A percentile compares a stretch with the other conserved stretches of the same genome.
phyloP scores from a whole-genome alignment of 1,284 basidiomycete species.

The Schizophyllum commune region DNA sequence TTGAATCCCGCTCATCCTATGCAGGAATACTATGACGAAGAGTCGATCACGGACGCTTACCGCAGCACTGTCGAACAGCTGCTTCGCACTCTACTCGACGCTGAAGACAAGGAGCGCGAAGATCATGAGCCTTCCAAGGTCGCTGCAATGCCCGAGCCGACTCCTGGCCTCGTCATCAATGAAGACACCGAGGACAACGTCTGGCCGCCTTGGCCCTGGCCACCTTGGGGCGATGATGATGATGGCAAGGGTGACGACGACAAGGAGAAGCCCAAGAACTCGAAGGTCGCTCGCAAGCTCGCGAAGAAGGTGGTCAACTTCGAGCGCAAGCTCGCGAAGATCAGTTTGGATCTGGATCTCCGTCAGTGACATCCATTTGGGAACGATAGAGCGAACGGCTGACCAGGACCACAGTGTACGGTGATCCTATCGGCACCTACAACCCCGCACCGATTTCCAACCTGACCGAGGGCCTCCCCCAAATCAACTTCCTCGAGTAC shows the following conservation, averaged over 20 bases:
- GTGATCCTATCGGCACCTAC: constrained; percentile 85
- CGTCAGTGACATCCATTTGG: not conserved
- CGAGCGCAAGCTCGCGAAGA: constrained; percentile 75
- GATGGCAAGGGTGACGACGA: constrained; percentile 32
- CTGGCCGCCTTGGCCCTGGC: constrained; percentile 87
- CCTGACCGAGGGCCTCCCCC: constrained; percentile 64
- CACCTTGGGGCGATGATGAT: constrained; percentile 55
- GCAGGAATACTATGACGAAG: constrained; percentile 88
- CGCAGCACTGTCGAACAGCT: constrained; percentile 62
- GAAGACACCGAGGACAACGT: constrained; percentile 34
- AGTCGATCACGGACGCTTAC: constrained; percentile 65
- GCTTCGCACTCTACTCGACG: constrained; percentile 46
- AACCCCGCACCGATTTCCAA: constrained; percentile 74
- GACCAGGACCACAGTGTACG: constrained; percentile 31
- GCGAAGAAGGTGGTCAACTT: constrained; percentile 74
- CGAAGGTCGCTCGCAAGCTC: constrained; percentile 49
- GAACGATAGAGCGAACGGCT: not conserved
- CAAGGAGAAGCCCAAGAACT: constrained; percentile 34
- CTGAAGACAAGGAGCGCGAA: constrained; percentile 36
- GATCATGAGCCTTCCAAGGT: constrained; percentile 6
- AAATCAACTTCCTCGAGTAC: constrained; percentile 78
- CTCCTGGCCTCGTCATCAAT: constrained; percentile 9
- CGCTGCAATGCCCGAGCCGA: constrained; percentile 13
- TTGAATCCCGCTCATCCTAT: not conserved
- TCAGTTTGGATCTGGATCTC: constrained; percentile 47